Evolutionary conservation across 352 stramenopile species (phyloP).

Genomic region (Phytophthora nicotianae): DNA sequence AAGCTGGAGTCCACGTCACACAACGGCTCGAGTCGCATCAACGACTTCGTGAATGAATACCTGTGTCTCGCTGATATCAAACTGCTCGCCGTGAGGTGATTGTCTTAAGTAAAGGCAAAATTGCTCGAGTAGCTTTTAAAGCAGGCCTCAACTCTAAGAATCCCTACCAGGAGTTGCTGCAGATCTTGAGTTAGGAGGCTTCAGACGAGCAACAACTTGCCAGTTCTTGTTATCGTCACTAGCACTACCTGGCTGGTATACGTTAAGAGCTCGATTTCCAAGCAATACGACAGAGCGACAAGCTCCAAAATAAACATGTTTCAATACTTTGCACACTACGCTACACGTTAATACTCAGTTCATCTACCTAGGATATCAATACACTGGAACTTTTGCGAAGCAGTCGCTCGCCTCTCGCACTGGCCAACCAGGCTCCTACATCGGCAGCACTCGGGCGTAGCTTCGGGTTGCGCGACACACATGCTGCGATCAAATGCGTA

Average conservation of each 20-base stretch:
- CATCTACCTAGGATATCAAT: conserved; percentile 22
- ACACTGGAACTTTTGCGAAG: conserved; percentile 42
- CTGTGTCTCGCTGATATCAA: too few species aligned
- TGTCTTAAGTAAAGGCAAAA: too few species aligned
- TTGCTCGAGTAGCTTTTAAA: too few species aligned
- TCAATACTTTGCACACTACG: background rate
- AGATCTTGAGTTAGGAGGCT: too few species aligned
- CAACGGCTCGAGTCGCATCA: too few species aligned
- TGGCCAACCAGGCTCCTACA: conserved; percentile 48
- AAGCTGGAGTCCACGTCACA: too few species aligned
- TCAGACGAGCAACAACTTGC: too few species aligned
- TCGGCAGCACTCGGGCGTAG: conserved; percentile 54
- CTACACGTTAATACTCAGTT: background rate
- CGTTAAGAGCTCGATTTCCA: background rate
- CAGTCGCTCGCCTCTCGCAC: conserved; percentile 38
- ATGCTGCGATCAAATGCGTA: conserved; percentile 58
- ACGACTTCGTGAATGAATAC: too few species aligned
- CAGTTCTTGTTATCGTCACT: background rate
- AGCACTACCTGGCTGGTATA: background rate
- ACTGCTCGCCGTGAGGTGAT: too few species aligned
- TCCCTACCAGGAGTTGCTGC: too few species aligned
- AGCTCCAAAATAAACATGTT: conserved; percentile 18
- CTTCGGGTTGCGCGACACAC: conserved; percentile 55
- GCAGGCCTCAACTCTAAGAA: too few species aligned
- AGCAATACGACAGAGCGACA: background rate